A percentile compares a stretch with the other conserved stretches of the same genome.
Conservation (phyloP, 148 eudicot genomes). For the Cornus suecica region DNA sequence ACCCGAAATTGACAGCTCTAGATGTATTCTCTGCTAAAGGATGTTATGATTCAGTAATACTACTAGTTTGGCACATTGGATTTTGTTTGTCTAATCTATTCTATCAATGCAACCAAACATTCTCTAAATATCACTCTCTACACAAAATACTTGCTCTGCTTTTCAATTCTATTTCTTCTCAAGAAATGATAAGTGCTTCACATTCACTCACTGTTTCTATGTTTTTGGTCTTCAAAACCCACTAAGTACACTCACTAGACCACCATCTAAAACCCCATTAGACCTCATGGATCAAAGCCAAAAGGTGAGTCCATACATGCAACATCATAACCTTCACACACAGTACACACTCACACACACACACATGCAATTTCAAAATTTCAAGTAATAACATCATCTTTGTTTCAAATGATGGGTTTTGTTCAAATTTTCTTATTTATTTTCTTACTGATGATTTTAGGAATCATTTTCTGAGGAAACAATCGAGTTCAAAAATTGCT, state of each 20-base stretch:
- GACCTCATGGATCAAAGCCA: conserved; percentile 8
- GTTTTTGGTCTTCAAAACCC: neutral
- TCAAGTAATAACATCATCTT: neutral
- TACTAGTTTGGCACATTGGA: neutral
- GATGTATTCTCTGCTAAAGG: neutral
- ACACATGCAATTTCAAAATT: neutral
- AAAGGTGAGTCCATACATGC: conserved; percentile 3
- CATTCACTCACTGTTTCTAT: neutral
- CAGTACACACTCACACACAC: no score
- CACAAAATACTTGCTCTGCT: neutral
- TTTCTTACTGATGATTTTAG: neutral
- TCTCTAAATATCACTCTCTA: neutral
- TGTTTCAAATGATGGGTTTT: neutral
- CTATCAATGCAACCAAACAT: neutral
- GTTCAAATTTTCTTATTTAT: neutral
- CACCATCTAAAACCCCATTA: neutral
- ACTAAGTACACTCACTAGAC: neutral
- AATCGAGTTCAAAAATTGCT: conserved; percentile 33
- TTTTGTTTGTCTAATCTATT: neutral
- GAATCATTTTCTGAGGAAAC: conserved; percentile 17
- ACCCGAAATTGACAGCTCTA: no score
- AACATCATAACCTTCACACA: neutral
- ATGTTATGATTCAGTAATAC: neutral
- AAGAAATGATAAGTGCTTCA: neutral
- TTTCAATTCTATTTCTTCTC: neutral